Evolutionary conservation across 2,329 filamentous ascomycete genomes (phyloP).

Genomic region (Pseudogymnoascus sp.): DNA sequence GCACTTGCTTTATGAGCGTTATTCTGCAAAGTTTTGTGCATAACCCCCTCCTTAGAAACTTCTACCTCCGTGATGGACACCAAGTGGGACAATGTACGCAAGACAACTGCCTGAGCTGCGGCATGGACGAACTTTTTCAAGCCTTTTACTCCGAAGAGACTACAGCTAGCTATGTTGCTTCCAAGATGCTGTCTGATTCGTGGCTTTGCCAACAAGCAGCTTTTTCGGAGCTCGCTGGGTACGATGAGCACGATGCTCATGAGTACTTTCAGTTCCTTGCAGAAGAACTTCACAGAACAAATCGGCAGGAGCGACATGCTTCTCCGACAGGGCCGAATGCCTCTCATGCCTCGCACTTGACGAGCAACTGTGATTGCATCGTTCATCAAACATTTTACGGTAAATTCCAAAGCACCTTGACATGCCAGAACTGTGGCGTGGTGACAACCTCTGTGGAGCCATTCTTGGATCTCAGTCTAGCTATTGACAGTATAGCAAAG

Average conservation of each 20-base stretch:
- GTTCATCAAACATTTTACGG: slow-evolving; percentile 94
- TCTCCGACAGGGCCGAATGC: slow-evolving; percentile 37
- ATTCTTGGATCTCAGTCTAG: slow-evolving; percentile 82
- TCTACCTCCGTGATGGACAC: slow-evolving; percentile 87
- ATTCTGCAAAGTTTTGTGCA: slow-evolving; percentile 89
- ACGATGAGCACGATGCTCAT: slow-evolving; percentile 92
- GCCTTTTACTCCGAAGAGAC: slow-evolving; percentile 65
- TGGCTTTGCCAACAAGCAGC: slow-evolving; percentile 76
- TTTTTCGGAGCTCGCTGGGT: slow-evolving; percentile 71
- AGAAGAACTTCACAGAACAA: slow-evolving; percentile 80
- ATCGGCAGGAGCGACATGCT: slow-evolving; percentile 52
- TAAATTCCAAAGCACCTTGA: slow-evolving; percentile 82
- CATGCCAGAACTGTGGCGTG: slow-evolving; percentile 79
- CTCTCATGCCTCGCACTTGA: slow-evolving; percentile 10
- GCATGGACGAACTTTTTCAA: slow-evolving; percentile 66
- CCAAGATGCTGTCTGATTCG: slow-evolving; percentile 79
- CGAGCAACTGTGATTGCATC: slow-evolving; percentile 66
- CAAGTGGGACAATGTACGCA: slow-evolving; percentile 63
- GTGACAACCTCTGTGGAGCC: slow-evolving; percentile 77
- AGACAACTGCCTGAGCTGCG: slow-evolving; percentile 57
- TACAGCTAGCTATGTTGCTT: slow-evolving; percentile 82
- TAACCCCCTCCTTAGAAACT: slow-evolving; percentile 85
- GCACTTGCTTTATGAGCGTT: slow-evolving; percentile 96
- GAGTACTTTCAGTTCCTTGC: slow-evolving; percentile 95
- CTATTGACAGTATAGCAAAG: slow-evolving; percentile 60